Conservation (phyloP, 2,329 filamentous ascomycete species). For the Penicillium sp. region DNA sequence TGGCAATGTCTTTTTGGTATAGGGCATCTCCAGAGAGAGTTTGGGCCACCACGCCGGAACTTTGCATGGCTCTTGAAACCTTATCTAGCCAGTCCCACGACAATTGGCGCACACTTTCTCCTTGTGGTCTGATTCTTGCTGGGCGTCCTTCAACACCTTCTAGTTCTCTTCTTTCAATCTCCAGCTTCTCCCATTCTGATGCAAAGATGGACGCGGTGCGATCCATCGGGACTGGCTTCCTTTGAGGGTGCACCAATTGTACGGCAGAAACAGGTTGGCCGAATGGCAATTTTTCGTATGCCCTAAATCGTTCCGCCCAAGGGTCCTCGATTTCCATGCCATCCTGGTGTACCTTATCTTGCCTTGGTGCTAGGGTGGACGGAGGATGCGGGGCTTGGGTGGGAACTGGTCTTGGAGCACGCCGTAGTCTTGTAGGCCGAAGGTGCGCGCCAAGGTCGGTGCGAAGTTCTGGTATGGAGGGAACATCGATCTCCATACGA, state of each 20-base stretch:
- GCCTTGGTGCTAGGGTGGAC: not conserved
- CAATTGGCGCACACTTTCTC: constrained; percentile 38
- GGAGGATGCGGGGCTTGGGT: not conserved
- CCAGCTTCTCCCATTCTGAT: constrained; percentile 26
- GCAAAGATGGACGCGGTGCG: constrained; percentile 32
- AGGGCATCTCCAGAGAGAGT: constrained; percentile 38
- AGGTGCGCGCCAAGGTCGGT: constrained; percentile 20
- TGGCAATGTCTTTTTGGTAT: constrained; percentile 37
- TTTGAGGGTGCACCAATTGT: constrained; percentile 23
- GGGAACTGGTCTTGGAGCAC: not conserved
- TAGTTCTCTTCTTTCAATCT: constrained; percentile 25
- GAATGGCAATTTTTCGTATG: constrained; percentile 17
- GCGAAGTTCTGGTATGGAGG: constrained; percentile 8
- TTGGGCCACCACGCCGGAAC: constrained; percentile 28
- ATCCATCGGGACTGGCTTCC: constrained; percentile 25
- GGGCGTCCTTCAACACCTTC: constrained; percentile 18
- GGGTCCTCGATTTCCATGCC: constrained; percentile 16
- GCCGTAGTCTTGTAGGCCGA: constrained; percentile 9
- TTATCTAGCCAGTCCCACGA: constrained; percentile 37
- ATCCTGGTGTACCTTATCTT: constrained; percentile 5
- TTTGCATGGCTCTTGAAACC: constrained; percentile 31
- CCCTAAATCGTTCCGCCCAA: constrained; percentile 18
- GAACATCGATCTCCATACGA: constrained; percentile 8
- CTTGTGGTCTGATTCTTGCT: constrained; percentile 23
- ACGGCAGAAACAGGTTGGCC: constrained; percentile 34